Percentiles rank a stretch among this genome's conserved stretches.
phyloP scores from a whole-genome alignment of 2,329 filamentous ascomycete species.

The Botrytis porri region DNA sequence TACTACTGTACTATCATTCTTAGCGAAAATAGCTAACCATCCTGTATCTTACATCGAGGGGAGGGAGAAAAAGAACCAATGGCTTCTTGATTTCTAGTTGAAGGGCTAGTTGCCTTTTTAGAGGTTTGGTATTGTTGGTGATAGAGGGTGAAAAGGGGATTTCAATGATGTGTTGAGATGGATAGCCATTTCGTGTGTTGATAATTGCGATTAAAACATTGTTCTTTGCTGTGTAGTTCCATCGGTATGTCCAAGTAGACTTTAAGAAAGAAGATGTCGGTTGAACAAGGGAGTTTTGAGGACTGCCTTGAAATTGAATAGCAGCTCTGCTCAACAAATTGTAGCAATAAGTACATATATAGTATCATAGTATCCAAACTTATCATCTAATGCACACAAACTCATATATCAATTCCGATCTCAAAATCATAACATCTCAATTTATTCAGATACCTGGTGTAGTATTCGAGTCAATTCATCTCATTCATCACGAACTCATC shows the following conservation, averaged over 20 bases:
- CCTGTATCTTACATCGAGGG: background rate
- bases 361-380: too few relatives aligned
- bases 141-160: background rate
- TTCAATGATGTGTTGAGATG: background rate
- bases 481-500: too few relatives aligned
- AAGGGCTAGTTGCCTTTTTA: background rate
- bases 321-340: fast-evolving
- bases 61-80: background rate
- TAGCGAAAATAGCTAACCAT: background rate
- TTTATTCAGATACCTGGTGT: too few relatives aligned
- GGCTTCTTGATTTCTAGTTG: background rate
- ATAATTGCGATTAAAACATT: fast-evolving
- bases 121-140: background rate
- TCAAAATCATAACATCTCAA: background rate
- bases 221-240: background rate
- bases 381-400: background rate
- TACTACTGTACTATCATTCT: too few relatives aligned
- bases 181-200: background rate
- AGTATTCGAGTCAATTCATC: too few relatives aligned
- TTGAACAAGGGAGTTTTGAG: background rate
- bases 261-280: fast-evolving
- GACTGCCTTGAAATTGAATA: background rate
- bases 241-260: background rate
- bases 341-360: too few relatives aligned
- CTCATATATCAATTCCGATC: background rate